A percentile compares a stretch with the other conserved stretches of the same genome.
Evolutionary conservation across 805 yeast genomes (phyloP).

Genomic region (Cyberlindnera euphorbiae): DNA sequence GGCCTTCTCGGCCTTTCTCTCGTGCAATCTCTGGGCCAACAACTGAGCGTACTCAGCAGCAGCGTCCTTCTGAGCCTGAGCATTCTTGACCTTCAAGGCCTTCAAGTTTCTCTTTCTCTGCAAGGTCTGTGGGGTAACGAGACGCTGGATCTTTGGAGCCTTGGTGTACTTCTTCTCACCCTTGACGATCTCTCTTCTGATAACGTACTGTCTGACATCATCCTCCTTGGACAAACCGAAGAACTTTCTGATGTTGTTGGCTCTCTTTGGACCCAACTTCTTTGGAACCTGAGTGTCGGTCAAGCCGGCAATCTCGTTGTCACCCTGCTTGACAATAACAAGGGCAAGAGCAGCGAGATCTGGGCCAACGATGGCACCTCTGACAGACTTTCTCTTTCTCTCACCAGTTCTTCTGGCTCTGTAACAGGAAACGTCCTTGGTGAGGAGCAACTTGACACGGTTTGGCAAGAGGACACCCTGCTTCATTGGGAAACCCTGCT

Average conservation of each 20-base stretch:
- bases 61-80: conserved; percentile 99
- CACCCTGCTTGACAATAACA: conserved; percentile 96
- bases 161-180: conserved; percentile 98
- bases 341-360: conserved; percentile 95
- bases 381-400: conserved; percentile 99
- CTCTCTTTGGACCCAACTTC: conserved; percentile 99
- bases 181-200: conserved; percentile 97
- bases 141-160: conserved; percentile 99
- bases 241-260: conserved; percentile 99
- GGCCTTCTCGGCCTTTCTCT: conserved; percentile 97
- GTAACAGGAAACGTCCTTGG: conserved; percentile 97
- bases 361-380: conserved; percentile 98
- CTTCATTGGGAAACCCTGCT: conserved; percentile 99
- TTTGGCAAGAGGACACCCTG: conserved; percentile 99
- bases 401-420: conserved; percentile 99
- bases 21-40: conserved; percentile 96
- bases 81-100: conserved; percentile 91
- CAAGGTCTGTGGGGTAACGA: conserved; percentile 97
- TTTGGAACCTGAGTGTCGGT: conserved; percentile 94
- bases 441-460: conserved; percentile 94
- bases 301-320: conserved; percentile 89
- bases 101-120: conserved; percentile 98
- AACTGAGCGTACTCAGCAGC: conserved; percentile 99
- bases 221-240: conserved; percentile 89
- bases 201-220: conserved; percentile 71